phyloP scores from a whole-genome alignment of 305 asterid species.

The Rubia tinctorum region DNA sequence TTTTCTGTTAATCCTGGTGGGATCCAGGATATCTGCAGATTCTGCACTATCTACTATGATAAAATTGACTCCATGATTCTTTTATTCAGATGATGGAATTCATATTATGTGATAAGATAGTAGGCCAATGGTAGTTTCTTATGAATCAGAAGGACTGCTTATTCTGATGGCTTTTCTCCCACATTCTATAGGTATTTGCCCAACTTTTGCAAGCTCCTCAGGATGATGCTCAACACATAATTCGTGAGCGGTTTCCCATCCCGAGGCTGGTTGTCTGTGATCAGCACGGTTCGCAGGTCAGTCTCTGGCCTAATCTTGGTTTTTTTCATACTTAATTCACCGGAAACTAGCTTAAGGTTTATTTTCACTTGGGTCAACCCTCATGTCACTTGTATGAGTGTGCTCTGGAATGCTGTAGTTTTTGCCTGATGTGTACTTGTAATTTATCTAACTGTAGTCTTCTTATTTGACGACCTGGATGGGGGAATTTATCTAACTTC shows the following conservation, averaged over 20 bases:
- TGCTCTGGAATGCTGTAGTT: not conserved
- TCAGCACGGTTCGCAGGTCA: slow-evolving; percentile 99
- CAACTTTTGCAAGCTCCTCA: slow-evolving; percentile 88
- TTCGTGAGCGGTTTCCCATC: slow-evolving; percentile 88
- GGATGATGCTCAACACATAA: slow-evolving; percentile 77
- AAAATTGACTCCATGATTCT: not conserved
- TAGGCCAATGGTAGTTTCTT: not conserved
- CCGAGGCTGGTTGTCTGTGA: slow-evolving; percentile 98
- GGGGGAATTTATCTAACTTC: not conserved
- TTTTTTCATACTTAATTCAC: not conserved
- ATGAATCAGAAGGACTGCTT: not conserved
- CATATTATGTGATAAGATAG: not conserved
- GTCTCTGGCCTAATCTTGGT: slow-evolving; percentile 11
- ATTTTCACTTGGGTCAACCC: not conserved
- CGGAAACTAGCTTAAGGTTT: not conserved
- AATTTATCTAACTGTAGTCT: too few species aligned
- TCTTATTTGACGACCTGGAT: too few species aligned
- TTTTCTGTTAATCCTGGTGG: not conserved
- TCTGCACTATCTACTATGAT: not conserved
- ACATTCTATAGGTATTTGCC: slow-evolving; percentile 60
- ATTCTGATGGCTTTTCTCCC: slow-evolving; percentile 3
- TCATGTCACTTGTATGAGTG: not conserved
- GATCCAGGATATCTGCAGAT: not conserved
- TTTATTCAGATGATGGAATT: not conserved
- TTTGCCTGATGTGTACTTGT: not conserved